Conservation (phyloP, 176 grass and related monocot species). For the Musa acuminata region DNA sequence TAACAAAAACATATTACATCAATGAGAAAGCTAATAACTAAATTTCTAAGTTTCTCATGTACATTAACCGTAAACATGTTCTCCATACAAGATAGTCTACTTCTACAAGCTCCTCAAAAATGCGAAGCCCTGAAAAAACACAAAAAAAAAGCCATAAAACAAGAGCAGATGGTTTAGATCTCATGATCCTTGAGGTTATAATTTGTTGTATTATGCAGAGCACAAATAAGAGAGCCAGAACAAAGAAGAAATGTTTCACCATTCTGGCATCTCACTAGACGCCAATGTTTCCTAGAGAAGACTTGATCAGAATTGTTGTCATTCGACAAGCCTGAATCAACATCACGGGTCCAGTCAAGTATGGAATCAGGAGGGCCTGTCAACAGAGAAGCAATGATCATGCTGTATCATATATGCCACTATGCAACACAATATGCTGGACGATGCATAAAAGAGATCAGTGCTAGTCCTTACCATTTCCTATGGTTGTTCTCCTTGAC, state of each 20-base stretch:
- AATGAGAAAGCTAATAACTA: slow-evolving; percentile 23
- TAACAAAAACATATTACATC: slow-evolving; percentile 24
- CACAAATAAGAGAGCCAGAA: slow-evolving; percentile 1
- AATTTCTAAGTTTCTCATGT: slow-evolving; percentile 1
- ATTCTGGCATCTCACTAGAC: slow-evolving; percentile 97
- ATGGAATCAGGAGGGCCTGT: slow-evolving; percentile 86
- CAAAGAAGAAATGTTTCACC: slow-evolving; percentile 38
- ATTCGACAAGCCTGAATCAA: slow-evolving; percentile 46
- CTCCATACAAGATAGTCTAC: slow-evolving; percentile 95
- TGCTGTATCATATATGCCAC: slow-evolving; percentile 10
- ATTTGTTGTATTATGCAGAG: not conserved
- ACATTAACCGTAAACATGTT: slow-evolving; percentile 15
- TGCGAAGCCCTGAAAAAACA: slow-evolving; percentile 55
- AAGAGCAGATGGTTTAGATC: slow-evolving; percentile 1
- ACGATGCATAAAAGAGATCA: not conserved
- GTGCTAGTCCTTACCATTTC: slow-evolving; percentile 51
- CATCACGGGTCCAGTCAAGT: slow-evolving; percentile 84
- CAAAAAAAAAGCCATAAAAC: not conserved
- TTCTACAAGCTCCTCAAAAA: slow-evolving; percentile 96
- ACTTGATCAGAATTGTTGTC: slow-evolving; percentile 60
- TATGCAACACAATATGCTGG: not conserved
- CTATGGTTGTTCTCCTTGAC: slow-evolving; percentile 79
- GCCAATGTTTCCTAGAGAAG: slow-evolving; percentile 96
- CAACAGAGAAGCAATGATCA: slow-evolving; percentile 18
- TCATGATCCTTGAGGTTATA: not conserved